Conservation (phyloP, 495 filamentous ascomycete genomes). For the Aspergillus incahuasiensis region DNA sequence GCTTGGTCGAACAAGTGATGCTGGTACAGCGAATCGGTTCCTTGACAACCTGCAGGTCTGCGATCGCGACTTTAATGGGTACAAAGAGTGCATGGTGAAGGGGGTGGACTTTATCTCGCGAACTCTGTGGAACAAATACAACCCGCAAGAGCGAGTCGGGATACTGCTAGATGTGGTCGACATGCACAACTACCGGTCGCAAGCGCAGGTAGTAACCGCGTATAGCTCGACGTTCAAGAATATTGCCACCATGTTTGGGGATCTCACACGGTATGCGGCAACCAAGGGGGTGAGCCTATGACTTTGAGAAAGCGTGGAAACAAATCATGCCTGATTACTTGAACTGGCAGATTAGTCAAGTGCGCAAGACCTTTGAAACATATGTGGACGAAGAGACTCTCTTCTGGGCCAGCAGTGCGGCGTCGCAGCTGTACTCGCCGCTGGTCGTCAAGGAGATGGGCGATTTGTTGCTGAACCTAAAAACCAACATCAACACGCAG, state of each 20-base stretch:
- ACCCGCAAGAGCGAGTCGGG: neutral
- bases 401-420: neutral
- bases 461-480: neutral
- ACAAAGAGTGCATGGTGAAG: neutral
- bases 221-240: neutral
- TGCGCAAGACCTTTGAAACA: neutral
- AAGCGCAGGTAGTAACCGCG: neutral
- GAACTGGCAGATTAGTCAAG: neutral
- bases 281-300: neutral
- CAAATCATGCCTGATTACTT: neutral
- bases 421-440: neutral
- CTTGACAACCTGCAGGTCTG: neutral
- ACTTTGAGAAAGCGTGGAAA: neutral
- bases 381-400: neutral
- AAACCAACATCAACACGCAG: neutral
- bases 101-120: neutral
- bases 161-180: neutral
- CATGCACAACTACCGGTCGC: neutral
- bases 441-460: neutral
- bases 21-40: neutral
- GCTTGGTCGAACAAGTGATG: neutral
- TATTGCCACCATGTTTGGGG: neutral
- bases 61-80: neutral
- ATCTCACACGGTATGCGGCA: neutral
- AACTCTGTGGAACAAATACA: neutral